Evolutionary conservation across 345 rosid species (phyloP).

Genomic region (Syzygium jambos): DNA sequence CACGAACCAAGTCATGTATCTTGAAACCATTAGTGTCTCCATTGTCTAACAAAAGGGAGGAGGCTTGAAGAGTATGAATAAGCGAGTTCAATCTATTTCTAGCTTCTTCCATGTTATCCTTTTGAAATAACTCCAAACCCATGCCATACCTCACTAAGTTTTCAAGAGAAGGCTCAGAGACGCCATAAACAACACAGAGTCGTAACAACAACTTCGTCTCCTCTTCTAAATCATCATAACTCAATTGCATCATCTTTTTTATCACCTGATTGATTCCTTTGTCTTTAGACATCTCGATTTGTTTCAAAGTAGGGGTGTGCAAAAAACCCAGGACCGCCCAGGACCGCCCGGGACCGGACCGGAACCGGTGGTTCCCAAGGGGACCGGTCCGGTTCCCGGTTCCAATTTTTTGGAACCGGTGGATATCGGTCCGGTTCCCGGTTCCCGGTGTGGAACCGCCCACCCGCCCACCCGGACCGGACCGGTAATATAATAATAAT

Average conservation of each 20-base stretch:
- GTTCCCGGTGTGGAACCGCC: too few relatives aligned
- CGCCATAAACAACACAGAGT: neutral
- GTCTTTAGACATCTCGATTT: rapidly evolving
- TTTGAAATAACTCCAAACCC: rapidly evolving
- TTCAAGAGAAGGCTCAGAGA: neutral
- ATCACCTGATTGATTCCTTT: rapidly evolving
- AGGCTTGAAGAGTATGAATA: rapidly evolving
- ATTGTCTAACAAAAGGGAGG: neutral
- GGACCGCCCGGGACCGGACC: too few relatives aligned
- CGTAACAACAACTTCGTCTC: neutral
- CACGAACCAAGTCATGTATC: neutral
- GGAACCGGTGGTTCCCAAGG: too few relatives aligned
- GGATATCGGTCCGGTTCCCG: too few relatives aligned
- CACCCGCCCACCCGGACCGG: too few relatives aligned
- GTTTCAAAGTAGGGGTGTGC: too few relatives aligned
- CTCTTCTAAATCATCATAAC: neutral
- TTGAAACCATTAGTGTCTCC: neutral
- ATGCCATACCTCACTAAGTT: neutral
- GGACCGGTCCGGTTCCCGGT: too few relatives aligned
- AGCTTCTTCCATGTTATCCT: rapidly evolving
- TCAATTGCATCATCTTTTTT: neutral
- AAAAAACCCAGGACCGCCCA: too few relatives aligned
- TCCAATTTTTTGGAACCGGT: too few relatives aligned
- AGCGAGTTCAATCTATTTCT: neutral
- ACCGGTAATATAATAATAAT: too few relatives aligned